Base-by-base conservation (phyloP, 331 rosid species). In the Pyracantha coccinea region DNA sequence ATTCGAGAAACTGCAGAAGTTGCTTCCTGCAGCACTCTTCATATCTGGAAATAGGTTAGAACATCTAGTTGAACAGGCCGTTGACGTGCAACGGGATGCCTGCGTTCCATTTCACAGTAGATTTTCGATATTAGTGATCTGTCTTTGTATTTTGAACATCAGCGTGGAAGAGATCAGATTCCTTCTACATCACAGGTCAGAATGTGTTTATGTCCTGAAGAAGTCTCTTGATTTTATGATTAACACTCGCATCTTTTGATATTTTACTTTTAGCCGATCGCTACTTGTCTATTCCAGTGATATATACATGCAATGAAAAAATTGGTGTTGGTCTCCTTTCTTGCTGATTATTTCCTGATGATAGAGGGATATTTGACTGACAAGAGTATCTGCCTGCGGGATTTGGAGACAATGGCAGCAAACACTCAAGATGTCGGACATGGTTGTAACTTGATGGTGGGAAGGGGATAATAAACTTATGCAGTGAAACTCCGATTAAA, bases 1-100 rank as follows among this genome's bases (percentile, higher is more conserved):
- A 27, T 19, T 73, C 5, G 69, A 61, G 35, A 62, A 73, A 17
- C 69, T 73, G 69, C 69, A 44, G 61, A 62, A 60, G 44, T 73
- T 73, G 69, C 69, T 73, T 15, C 77, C 69, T 44, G 47, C 61
- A 23, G 31, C 77, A 61, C 20, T 73, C 19, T 60, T 73, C 28
- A 6, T 73, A 38, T 69, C 77, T 10, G 50, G 21, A 27, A 27
- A 44, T 2, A 44, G 69, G 77, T 61, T 73, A 38, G 77, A 73
- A 61, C 45, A 62, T 73, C 45, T 27, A 19, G 77, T 73, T 23
- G 69, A 73, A 73, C 47, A 60, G 77, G 77, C 50, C 33, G 69
- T 73, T 60, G 77, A 41, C 20, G 68, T 61, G 68, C 69, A 73
- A 61, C n/a, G 60, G 19, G 77, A 73, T 73, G 77, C 77, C 28